Conservation (phyloP, 2,329 filamentous ascomycete genomes). For the Exophiala bonariae region DNA sequence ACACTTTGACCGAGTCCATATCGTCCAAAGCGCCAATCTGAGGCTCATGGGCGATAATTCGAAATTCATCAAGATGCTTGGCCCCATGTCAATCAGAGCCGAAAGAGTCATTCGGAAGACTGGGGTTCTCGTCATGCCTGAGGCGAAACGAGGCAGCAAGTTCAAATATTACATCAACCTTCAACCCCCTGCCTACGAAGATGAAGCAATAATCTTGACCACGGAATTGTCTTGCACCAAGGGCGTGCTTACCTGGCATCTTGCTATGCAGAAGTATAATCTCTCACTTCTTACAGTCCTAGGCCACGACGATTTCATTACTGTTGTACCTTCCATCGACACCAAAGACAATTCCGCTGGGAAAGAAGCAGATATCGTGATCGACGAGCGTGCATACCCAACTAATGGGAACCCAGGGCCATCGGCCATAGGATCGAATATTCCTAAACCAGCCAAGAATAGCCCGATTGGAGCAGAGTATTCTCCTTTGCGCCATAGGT, state of each 20-base stretch:
- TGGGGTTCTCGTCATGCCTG: constrained; percentile 8
- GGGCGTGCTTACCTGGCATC: constrained; percentile 58
- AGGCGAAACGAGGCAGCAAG: constrained; percentile 9
- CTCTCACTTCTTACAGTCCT: constrained; percentile 44
- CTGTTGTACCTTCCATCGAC: constrained; percentile 1
- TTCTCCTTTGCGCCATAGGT: constrained; percentile 63
- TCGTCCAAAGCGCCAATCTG: constrained; percentile 36
- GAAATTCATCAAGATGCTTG: constrained; percentile 34
- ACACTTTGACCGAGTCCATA: constrained; percentile 31
- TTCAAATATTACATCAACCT: constrained; percentile 64
- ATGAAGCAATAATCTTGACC: constrained; percentile 61
- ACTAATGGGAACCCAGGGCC: neutral
- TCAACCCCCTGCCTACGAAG: constrained; percentile 62
- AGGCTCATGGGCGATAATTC: constrained; percentile 29
- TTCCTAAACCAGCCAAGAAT: too few relatives aligned
- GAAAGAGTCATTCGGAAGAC: constrained; percentile 18
- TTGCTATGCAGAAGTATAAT: constrained; percentile 36
- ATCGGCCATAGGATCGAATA: too few relatives aligned
- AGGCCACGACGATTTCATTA: constrained; percentile 48
- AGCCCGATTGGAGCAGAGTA: constrained; percentile 49
- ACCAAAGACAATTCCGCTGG: neutral
- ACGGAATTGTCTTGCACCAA: constrained; percentile 60
- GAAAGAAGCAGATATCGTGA: too few relatives aligned
- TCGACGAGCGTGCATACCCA: neutral
- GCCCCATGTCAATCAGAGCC: constrained; percentile 29